phyloP scores from a whole-genome alignment of 2,329 filamentous ascomycete genomes.

The Elsinoe necatrix region DNA sequence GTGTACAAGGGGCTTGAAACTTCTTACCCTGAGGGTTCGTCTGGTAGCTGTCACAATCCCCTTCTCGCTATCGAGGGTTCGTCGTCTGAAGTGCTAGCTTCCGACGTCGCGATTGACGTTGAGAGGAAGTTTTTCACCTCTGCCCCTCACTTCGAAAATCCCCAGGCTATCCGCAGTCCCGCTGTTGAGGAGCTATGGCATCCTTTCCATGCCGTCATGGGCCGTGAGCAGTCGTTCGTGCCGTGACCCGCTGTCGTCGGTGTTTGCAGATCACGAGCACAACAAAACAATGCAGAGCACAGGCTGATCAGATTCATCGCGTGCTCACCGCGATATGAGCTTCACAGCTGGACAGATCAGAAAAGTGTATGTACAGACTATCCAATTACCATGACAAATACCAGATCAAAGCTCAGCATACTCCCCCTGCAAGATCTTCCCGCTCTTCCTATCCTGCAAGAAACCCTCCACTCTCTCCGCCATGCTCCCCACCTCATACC shows the following conservation, averaged over 20 bases:
- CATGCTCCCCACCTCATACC: slow-evolving; percentile 42
- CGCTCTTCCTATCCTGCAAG: slow-evolving; percentile 30
- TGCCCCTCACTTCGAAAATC: background rate
- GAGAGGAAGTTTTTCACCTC: background rate
- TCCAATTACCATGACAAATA: background rate
- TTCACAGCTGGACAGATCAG: background rate
- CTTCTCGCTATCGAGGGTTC: background rate
- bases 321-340: background rate
- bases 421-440: slow-evolving; percentile 9
- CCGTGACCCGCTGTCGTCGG: background rate
- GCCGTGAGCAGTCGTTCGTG: slow-evolving; percentile 3
- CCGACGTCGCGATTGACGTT: slow-evolving; percentile 7
- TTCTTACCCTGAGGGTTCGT: background rate
- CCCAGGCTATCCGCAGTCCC: slow-evolving; percentile 3
- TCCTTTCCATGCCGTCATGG: slow-evolving; percentile 1
- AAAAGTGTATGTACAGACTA: slow-evolving; percentile 5
- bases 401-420: slow-evolving; percentile 8
- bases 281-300: slow-evolving; percentile 2
- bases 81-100: background rate
- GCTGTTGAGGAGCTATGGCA: slow-evolving; percentile 12
- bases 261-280: background rate
- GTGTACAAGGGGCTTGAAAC: background rate
- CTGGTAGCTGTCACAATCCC: background rate
- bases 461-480: slow-evolving; percentile 34
- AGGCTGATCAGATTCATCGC: background rate